Evolutionary conservation across 306 rosid species (phyloP), one percentile per base, ranked within the genome.

Genomic region (Vicia villosa): DNA sequence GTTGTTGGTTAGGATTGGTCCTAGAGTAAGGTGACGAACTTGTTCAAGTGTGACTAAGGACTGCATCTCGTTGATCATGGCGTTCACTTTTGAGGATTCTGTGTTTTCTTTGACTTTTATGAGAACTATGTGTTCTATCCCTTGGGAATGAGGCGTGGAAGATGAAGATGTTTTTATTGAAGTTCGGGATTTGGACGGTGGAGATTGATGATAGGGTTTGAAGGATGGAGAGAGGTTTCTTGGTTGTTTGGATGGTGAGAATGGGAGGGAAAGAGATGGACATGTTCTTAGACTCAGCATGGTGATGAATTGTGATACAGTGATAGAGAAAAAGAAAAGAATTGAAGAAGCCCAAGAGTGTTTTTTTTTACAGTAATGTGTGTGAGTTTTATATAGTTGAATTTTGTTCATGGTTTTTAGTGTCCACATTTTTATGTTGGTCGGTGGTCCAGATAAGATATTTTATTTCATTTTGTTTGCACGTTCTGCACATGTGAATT

Each of bases 51-150:
- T 77, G 28, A n/a, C 43, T 2, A 89, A 78, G 30, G 79, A 76
- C 24, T 73, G 78, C 68, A 85, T 82, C 2, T 66, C 83, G 46
- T 38, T 68, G 70, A 89, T 66, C 92, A 86, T 88, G 17, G 74
- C 41, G 52, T 75, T 73, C 62, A 88, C 70, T 73, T 83, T 82
- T 7, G 89, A 68, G 0, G 80, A 74, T 36, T 89, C 90, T 6
- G 86, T 66, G 52, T 67, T 73, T 12, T 71, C 78, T 63, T 81
- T 91, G 61, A 85, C 85, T 81, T 85, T 89, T 82, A 91, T 76
- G 15, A 91, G 84, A 7, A 91, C 96, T 26, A 85, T 22, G 69
- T 85, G 94, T 19, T 91, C 96, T 24, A 85, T 36, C 43, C 83
- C 26, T 43, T 74, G 79, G 21, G 77, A 24, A 11, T 10, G 28